Base-by-base conservation (phyloP, 257 asterid species). In the Cruciata laevipes region DNA sequence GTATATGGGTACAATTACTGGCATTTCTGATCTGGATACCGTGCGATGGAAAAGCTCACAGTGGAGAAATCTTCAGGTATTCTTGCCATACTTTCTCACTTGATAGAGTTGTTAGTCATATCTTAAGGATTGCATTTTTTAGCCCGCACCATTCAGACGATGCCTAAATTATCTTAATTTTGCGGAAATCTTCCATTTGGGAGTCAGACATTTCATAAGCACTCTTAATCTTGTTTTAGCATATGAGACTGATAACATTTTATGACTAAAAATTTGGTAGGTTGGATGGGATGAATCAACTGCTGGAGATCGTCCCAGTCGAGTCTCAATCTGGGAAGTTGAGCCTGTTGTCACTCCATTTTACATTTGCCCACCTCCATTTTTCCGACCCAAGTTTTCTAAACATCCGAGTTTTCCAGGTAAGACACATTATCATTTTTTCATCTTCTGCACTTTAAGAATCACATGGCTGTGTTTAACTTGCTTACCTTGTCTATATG, bases 241-340 rank as follows among this genome's bases (percentile, higher is more conserved):
- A 68, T 47, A 23, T 23, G 17, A 21, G 17, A n/a, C 57, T 32
- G 60, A 42, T 25, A 67, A 31, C 68, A 62, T 20, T 35, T 61
- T 73, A 47, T 74, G 63, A 59, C 44, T 65, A 7, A 12, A 58
- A 57, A 70, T 67, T 63, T 55, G 65, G 69, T 76, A 93, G 99
- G 96, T 94, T 60, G 99, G 97, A 69, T 94, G 99, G 99, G 99
- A 94, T 68, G 99, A 90, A 78, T 88, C 99, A 10, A 88, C 95
- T 16, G 97, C 97, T 56, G 98, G 99, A 42, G 99, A 94, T 56
- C 95, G 96, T 32, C 97, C 96, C 60, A 71, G 82, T 75, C 83
- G 99, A 63, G 96, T 94, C 76, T 90, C 97, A 3, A 79, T 88
- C 32, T 94, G 99, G 99, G 99, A 88, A 57, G 72, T 89, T 6